A percentile compares a stretch with the other conserved stretches of the same genome.
These are phyloP conservation scores for Naegleria lovaniensis DNA, from an alignment of 208 protist species.

Conservation along the genomic window DNA sequence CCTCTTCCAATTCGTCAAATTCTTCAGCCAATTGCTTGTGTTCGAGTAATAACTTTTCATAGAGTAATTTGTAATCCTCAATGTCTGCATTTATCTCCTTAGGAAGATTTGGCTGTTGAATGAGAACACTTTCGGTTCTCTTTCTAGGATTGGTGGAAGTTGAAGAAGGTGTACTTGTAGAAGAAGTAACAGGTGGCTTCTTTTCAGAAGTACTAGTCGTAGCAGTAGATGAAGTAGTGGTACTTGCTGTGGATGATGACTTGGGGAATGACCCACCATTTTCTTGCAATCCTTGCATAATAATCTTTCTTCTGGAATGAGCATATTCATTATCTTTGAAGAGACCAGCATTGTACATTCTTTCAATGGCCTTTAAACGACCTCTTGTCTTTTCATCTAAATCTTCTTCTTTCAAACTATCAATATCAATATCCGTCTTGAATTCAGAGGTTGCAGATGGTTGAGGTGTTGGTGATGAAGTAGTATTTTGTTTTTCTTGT, in stretches of 20 bases:
- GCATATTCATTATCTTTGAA: neutral
- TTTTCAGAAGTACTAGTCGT: neutral
- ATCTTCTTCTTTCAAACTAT: neutral
- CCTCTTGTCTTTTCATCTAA: conserved; percentile 14
- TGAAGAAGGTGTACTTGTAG: neutral
- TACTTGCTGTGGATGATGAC: neutral
- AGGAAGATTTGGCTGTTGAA: neutral
- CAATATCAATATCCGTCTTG: neutral
- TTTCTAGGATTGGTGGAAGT: neutral
- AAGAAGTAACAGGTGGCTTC: neutral
- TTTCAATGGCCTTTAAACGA: neutral
- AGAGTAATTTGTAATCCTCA: neutral
- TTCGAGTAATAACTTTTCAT: neutral
- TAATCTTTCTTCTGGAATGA: neutral
- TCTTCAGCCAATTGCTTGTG: neutral
- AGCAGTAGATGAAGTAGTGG: neutral
- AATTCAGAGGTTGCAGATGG: neutral
- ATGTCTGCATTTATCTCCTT: neutral
- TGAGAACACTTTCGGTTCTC: neutral
- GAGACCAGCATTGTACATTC: neutral
- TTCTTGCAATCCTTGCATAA: neutral
- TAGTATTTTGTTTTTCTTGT: neutral
- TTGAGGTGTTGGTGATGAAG: neutral
- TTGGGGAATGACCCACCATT: neutral
- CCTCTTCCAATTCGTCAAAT: neutral